Evolutionary conservation across 768 basidiomycete species (phyloP).

Genomic region (Kwoniella dendrophila): DNA sequence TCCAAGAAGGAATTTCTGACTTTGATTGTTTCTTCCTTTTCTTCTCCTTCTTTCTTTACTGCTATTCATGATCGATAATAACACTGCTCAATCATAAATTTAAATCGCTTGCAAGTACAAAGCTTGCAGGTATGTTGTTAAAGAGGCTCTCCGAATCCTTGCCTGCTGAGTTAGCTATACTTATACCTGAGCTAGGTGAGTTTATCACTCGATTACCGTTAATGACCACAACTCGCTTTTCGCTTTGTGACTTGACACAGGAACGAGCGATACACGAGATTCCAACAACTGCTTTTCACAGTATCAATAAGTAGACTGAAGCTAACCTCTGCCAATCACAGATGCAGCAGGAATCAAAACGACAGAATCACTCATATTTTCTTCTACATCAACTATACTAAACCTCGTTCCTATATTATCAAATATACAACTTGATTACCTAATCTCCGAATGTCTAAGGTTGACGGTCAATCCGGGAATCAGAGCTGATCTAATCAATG

Average conservation of each 20-base stretch:
- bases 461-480: conserved; percentile 20
- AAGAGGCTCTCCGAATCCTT: conserved; percentile 32
- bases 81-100: no score
- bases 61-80: background rate
- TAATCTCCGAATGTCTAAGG: conserved; percentile 24
- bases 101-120: no score
- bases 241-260: background rate
- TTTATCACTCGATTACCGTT: no score
- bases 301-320: conserved; percentile 2
- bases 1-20: conserved; percentile 41
- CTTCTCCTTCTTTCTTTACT: conserved; percentile 8
- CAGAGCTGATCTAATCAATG: background rate
- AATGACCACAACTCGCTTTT: background rate
- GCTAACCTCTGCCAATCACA: conserved; percentile 3
- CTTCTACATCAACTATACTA: conserved; percentile 25
- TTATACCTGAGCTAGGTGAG: conserved; percentile 38
- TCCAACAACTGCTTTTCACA: no score
- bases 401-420: conserved; percentile 21
- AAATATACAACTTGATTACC: conserved; percentile 23
- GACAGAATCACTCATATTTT: conserved; percentile 46
- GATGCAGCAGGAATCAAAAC: conserved; percentile 42
- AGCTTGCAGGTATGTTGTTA: conserved; percentile 50
- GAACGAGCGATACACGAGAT: no score
- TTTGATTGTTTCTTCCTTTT: conserved; percentile 56
- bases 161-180: conserved; percentile 27